A percentile compares a stretch with the other conserved stretches of the same genome.
These are phyloP conservation scores for Lactifluus subvellereus DNA, from an alignment of 768 basidiomycete species.

Conservation along the genomic window DNA sequence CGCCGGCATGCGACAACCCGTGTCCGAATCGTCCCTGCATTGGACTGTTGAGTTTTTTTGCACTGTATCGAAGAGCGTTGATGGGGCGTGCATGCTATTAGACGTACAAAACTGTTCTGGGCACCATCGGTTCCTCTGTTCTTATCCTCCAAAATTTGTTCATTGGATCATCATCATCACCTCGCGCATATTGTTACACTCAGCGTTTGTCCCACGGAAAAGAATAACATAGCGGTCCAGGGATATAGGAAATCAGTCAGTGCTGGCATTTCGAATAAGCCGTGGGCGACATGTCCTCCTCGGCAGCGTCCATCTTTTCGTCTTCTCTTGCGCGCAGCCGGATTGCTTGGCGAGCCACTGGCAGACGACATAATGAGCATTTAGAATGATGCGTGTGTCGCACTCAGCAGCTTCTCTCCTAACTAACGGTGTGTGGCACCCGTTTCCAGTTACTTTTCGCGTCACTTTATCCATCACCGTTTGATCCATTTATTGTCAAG, in stretches of 20 bases:
- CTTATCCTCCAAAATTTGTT: background rate
- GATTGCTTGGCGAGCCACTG: too few species aligned
- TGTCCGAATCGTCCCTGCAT: background rate
- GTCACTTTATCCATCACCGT: too few species aligned
- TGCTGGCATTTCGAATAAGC: background rate
- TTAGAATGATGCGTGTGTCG: too few species aligned
- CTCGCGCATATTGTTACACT: background rate
- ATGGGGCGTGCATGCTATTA: background rate
- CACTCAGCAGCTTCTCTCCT: too few species aligned
- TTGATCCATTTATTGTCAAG: too few species aligned
- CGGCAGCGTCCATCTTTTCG: too few species aligned
- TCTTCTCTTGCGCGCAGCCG: too few species aligned
- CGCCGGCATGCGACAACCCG: background rate
- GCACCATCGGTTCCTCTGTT: background rate
- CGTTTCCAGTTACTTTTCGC: too few species aligned
- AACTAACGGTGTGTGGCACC: too few species aligned
- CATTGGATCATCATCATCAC: background rate
- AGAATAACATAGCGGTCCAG: background rate
- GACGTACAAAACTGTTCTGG: background rate
- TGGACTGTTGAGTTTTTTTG: slow-evolving; percentile 2
- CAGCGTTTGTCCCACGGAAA: background rate
- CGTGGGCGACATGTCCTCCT: too few species aligned
- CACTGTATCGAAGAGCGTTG: background rate
- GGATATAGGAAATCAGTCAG: background rate
- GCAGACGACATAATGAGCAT: too few species aligned